Base-by-base conservation (phyloP, 2,329 filamentous ascomycete species). In the Fusarium ramigenum region DNA sequence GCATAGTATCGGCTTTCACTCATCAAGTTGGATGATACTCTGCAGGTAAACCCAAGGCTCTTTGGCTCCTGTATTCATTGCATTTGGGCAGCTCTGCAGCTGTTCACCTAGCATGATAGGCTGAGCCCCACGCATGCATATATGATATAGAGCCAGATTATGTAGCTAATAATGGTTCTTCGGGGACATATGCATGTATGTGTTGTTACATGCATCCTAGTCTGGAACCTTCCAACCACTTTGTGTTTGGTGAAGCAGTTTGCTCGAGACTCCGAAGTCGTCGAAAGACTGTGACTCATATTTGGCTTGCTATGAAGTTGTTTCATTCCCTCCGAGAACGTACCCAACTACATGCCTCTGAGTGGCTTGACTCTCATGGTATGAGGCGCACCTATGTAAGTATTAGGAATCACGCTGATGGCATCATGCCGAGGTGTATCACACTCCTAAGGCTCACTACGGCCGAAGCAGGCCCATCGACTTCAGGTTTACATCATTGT, bases 1-100 rank as follows among this genome's bases (percentile, higher is more conserved):
- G 36, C 25, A 47, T 37, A 43, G 37, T 21, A 12, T 49, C 57
- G 64, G 42, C 14, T 50, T 56, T 34, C 28, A 37, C 43, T 40
- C 36, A 43, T n/a, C 11, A 46, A 65, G 16, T 43, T 61, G 42
- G 46, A 50, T 37, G 30, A 65, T 46, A 39, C 19, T 44, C 40
- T 65, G 60, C 59, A 70, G 34, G 47, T 44, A 43, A 53, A 65
- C 66, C 66, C 52, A 65, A 69, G 15, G 23, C 59, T 23, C 15
- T 19, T 53, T 65, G 16, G 25, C 34, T 69, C 21, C n/a, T 30
- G 25, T 52, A 40, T 25, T 25, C 36, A 28, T 32, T 42, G 9
- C 28, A 28, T 57, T 69, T 70, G 66, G 66, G 66, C 66, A 69
- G 59, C 66, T 34, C 44, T 69, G 66, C 66, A 69, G 65, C 28